These are phyloP conservation scores for Schizosaccharomyces versatilis DNA, from an alignment of 1,139 yeast genomes.

Conservation along the genomic window DNA sequence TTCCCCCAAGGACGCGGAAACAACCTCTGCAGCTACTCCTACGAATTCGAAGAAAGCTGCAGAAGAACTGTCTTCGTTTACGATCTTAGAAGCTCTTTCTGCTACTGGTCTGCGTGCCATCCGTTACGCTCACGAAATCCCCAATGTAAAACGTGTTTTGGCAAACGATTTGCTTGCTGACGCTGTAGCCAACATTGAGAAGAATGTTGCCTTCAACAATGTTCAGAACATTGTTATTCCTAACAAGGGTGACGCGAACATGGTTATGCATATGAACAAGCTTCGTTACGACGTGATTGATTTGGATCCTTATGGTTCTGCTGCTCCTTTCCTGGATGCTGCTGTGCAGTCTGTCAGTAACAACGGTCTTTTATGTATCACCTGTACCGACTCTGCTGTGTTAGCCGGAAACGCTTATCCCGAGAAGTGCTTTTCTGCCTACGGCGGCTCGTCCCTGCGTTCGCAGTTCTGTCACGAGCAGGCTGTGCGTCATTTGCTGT, in stretches of 20 bases:
- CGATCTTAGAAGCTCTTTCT: conserved; percentile 67
- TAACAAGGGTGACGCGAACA: conserved; percentile 72
- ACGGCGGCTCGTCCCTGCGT: conserved; percentile 77
- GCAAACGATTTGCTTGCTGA: conserved; percentile 77
- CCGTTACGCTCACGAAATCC: conserved; percentile 77
- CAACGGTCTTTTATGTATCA: conserved; percentile 65
- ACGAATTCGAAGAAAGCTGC: background rate
- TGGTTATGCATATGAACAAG: conserved; percentile 40
- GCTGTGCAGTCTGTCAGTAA: conserved; percentile 65
- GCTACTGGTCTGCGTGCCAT: conserved; percentile 92
- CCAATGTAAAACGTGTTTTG: conserved; percentile 41
- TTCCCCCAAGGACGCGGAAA: conserved; percentile 6
- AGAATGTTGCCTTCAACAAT: conserved; percentile 47
- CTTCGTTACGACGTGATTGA: conserved; percentile 60
- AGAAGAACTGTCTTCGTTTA: conserved; percentile 26
- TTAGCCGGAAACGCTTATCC: conserved; percentile 92
- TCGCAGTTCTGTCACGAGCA: conserved; percentile 74
- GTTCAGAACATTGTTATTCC: conserved; percentile 34
- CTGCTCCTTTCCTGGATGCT: conserved; percentile 79
- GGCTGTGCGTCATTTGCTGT: conserved; percentile 64
- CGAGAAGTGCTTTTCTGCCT: conserved; percentile 80
- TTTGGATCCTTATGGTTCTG: conserved; percentile 93
- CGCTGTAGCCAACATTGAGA: conserved; percentile 63
- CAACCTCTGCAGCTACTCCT: background rate
- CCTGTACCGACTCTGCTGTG: conserved; percentile 91